Conservation (phyloP, 1,139 yeast species). For the Magnusiomyces sp. region DNA sequence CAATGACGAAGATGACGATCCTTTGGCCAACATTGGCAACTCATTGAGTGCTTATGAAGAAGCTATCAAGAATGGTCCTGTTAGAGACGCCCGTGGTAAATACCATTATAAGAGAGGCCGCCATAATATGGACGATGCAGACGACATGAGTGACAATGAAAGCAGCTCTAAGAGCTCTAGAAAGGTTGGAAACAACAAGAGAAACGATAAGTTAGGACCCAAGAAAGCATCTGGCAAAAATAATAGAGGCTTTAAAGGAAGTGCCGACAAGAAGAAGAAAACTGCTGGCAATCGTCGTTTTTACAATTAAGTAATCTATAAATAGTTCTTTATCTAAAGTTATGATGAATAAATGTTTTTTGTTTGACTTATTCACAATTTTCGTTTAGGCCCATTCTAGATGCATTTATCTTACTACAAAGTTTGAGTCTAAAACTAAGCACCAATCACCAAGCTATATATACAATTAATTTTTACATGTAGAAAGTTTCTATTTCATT, state of each 20-base stretch:
- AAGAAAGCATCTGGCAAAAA: conserved; percentile 2
- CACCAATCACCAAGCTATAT: too few species aligned
- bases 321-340: not conserved
- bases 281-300: conserved; percentile 4
- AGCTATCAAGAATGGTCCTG: conserved; percentile 87
- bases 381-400: not conserved
- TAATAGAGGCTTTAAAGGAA: conserved; percentile 3
- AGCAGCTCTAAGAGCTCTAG: too few species aligned
- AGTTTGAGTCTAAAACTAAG: too few species aligned
- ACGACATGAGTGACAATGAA: conserved; percentile 22
- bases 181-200: not conserved
- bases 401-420: too few species aligned
- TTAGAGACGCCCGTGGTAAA: conserved; percentile 85
- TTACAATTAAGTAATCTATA: conserved; percentile 1
- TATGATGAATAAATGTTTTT: not conserved
- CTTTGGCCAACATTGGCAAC: conserved; percentile 41
- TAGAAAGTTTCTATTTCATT: too few species aligned
- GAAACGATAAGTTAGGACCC: not conserved
- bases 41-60: conserved; percentile 89
- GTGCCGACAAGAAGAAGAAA: not conserved
- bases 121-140: conserved; percentile 48
- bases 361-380: not conserved
- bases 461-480: too few species aligned
- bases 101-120: conserved; percentile 66
- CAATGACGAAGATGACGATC: conserved; percentile 47